Percentiles rank a stretch among this genome's conserved stretches.
Conservation (phyloP, 148 eudicot genomes). For the Fagopyrum tataricum region DNA sequence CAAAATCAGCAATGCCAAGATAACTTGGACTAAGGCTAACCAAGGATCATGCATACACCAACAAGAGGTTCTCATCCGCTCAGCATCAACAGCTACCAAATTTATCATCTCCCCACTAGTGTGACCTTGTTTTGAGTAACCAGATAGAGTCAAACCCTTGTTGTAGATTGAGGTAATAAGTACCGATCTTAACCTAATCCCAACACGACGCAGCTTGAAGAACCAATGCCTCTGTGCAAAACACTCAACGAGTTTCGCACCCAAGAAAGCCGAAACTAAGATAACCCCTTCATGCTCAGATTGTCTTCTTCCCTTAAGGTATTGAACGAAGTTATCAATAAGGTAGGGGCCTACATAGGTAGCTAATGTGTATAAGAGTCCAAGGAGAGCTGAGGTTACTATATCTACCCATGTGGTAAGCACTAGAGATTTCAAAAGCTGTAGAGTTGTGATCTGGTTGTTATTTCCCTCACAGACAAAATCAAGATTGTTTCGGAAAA, state of each 20-base stretch:
- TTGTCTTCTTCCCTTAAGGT: slow-evolving; percentile 28
- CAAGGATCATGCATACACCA: slow-evolving; percentile 46
- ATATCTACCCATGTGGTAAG: slow-evolving; percentile 30
- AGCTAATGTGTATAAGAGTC: slow-evolving; percentile 22
- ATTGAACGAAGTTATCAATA: slow-evolving; percentile 40
- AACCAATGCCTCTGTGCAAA: slow-evolving; percentile 34
- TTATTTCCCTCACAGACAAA: slow-evolving; percentile 17
- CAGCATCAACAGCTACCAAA: slow-evolving; percentile 40
- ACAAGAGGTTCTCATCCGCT: slow-evolving; percentile 28
- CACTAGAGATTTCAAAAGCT: slow-evolving; percentile 27
- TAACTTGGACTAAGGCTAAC: slow-evolving; percentile 29
- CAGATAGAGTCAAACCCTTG: slow-evolving; percentile 36
- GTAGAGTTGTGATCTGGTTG: slow-evolving; percentile 19
- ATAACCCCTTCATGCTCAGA: slow-evolving; percentile 24
- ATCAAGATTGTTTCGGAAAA: slow-evolving; percentile 20
- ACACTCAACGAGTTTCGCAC: slow-evolving; percentile 36
- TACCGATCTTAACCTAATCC: slow-evolving; percentile 31
- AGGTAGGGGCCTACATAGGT: slow-evolving; percentile 41
- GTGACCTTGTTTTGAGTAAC: slow-evolving; percentile 31
- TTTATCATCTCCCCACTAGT: slow-evolving; percentile 45
- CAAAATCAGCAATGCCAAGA: slow-evolving; percentile 30
- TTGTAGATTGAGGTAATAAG: slow-evolving; percentile 32
- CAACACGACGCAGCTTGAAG: slow-evolving; percentile 30
- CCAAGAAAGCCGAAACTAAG: slow-evolving; percentile 29
- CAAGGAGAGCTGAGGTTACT: slow-evolving; percentile 20